Conservation (phyloP, 108 stramenopile genomes). For the Nitzschia palea region DNA sequence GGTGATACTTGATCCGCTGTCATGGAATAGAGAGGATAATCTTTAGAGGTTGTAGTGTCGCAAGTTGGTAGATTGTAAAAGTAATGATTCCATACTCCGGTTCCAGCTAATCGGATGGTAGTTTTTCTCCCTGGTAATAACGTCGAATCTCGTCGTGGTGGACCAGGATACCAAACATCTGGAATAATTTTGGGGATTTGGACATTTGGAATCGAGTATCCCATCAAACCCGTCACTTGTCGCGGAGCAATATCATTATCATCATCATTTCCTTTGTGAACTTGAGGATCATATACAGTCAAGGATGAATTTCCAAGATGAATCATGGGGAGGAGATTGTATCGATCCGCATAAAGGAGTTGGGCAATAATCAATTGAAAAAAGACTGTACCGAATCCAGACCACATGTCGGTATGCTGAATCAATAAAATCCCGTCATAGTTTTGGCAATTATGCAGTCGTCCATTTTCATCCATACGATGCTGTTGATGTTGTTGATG, state of each 20-base stretch:
- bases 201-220: neutral
- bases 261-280: slow-evolving; percentile 22
- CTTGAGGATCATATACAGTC: slow-evolving; percentile 34
- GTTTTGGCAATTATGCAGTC: slow-evolving; percentile 29
- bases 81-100: slow-evolving; percentile 46
- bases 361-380: slow-evolving; percentile 43
- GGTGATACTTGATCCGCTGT: slow-evolving; percentile 3
- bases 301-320: slow-evolving; percentile 27
- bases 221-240: neutral
- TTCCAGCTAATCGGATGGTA: slow-evolving; percentile 3
- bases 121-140: neutral
- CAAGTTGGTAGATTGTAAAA: slow-evolving; percentile 36
- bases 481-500: no score
- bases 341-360: slow-evolving; percentile 39
- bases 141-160: neutral
- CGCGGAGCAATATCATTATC: no score
- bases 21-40: slow-evolving; percentile 35
- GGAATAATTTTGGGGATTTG: no score
- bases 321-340: slow-evolving; percentile 46
- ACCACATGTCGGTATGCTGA: slow-evolving; percentile 7
- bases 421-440: slow-evolving; percentile 41
- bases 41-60: neutral
- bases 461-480: no score
- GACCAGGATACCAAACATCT: neutral
- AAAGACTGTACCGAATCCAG: slow-evolving; percentile 24